These are phyloP conservation scores for Zostera marina DNA, from an alignment of 116 monocot species.

Conservation along the genomic window DNA sequence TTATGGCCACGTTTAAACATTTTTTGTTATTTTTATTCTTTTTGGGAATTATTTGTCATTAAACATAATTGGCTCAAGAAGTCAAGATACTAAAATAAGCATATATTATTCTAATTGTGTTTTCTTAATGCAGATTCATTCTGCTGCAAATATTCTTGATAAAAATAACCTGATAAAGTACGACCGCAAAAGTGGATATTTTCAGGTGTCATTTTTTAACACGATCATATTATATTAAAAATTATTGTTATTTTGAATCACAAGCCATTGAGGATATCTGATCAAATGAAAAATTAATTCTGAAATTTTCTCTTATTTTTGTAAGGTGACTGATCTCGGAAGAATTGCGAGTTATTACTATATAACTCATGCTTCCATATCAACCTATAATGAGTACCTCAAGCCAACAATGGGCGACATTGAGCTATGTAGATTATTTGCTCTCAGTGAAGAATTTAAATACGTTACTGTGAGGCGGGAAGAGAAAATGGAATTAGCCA, in stretches of 20 bases:
- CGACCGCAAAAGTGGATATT: constrained; percentile 93
- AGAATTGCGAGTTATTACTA: constrained; percentile 96
- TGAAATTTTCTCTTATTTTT: too few relatives aligned
- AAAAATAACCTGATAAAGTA: constrained; percentile 86
- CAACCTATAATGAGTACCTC: constrained; percentile 85
- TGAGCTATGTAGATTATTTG: constrained; percentile 84
- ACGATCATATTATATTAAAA: too few relatives aligned
- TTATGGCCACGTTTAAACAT: not conserved
- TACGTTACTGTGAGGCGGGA: constrained; percentile 82
- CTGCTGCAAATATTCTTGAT: constrained; percentile 84
- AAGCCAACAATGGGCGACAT: constrained; percentile 97
- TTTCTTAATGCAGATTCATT: constrained; percentile 53
- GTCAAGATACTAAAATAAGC: not conserved
- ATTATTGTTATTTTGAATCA: too few relatives aligned
- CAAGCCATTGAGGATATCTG: too few relatives aligned
- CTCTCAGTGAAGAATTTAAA: constrained; percentile 97
- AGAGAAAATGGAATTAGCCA: constrained; percentile 95
- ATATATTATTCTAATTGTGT: not conserved
- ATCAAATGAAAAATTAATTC: too few relatives aligned
- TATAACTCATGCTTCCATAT: constrained; percentile 90
- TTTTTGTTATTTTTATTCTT: not conserved
- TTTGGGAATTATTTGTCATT: not conserved
- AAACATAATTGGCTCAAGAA: not conserved
- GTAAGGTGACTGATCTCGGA: constrained; percentile 51
- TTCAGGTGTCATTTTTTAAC: constrained; percentile 29